phyloP scores from a whole-genome alignment of 75 land plant species.

The Cunninghamia lanceolata region DNA sequence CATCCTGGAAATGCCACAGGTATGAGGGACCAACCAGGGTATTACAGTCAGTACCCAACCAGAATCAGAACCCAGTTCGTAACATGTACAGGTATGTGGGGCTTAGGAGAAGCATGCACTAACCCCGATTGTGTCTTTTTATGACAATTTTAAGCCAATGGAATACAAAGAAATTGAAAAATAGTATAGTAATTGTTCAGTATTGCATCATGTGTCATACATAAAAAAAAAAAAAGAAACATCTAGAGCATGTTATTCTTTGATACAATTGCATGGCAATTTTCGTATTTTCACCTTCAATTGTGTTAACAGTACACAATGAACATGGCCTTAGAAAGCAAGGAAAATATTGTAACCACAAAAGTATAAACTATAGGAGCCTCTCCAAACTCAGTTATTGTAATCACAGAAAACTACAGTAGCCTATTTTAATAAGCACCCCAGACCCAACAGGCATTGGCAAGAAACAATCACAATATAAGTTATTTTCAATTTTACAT shows the following conservation, averaged over 20 bases:
- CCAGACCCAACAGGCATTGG: background rate
- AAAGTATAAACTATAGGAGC: background rate
- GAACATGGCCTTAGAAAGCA: background rate
- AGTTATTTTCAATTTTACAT: background rate
- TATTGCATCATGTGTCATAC: background rate
- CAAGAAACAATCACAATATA: background rate
- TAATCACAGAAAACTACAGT: background rate
- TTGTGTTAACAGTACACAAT: background rate
- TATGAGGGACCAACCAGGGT: no score
- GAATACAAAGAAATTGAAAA: background rate
- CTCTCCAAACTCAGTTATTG: background rate
- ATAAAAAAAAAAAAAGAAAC: background rate
- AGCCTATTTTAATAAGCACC: background rate
- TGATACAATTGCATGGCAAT: background rate
- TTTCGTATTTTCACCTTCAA: background rate
- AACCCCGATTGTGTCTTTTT: background rate
- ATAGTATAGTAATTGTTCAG: background rate
- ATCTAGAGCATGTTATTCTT: background rate
- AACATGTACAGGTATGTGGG: no score
- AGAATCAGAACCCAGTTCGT: no score
- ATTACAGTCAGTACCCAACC: no score
- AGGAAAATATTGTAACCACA: background rate
- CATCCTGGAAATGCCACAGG: no score
- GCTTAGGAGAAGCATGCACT: no score
- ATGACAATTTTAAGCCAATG: background rate